Evolutionary conservation across 345 rosid genomes (phyloP).

Genomic region (Camelina sativa): DNA sequence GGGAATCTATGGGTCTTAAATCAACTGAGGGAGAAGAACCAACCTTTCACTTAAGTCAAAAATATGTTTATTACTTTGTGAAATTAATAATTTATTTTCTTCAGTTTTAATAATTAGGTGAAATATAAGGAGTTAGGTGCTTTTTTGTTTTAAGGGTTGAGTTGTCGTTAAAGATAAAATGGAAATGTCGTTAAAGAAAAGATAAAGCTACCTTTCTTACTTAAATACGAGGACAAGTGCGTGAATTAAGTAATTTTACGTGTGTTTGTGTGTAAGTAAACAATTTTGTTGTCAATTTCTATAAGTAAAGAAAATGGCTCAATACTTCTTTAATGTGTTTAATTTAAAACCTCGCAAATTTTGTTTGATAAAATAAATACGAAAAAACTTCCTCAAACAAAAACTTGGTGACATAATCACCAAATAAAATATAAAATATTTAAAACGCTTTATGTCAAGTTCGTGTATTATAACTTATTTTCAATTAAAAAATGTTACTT

Average conservation of each 20-base stretch:
- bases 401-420: neutral
- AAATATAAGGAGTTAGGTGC: neutral
- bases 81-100: neutral
- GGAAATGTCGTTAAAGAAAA: neutral
- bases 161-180: slow-evolving; percentile 21
- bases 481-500: too few species aligned
- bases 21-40: neutral
- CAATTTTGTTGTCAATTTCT: too few species aligned
- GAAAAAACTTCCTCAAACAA: slow-evolving; percentile 11
- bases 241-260: too few species aligned
- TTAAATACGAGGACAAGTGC: too few species aligned
- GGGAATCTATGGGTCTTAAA: neutral
- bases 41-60: neutral
- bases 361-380: neutral
- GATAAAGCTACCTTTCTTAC: neutral
- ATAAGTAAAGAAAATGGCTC: too few species aligned
- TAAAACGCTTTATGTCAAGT: neutral
- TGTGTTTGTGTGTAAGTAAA: too few species aligned
- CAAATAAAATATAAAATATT: neutral
- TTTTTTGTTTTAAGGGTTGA: slow-evolving; percentile 13
- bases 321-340: too few species aligned
- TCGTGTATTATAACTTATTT: neutral
- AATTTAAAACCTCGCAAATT: too few species aligned
- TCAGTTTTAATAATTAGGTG: slow-evolving; percentile 16
- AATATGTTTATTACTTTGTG: neutral